Percentiles rank a stretch among this genome's conserved stretches.
These are phyloP conservation scores for Scedosporium minutisporum DNA, from an alignment of 2,329 filamentous ascomycete genomes.

Conservation along the genomic window DNA sequence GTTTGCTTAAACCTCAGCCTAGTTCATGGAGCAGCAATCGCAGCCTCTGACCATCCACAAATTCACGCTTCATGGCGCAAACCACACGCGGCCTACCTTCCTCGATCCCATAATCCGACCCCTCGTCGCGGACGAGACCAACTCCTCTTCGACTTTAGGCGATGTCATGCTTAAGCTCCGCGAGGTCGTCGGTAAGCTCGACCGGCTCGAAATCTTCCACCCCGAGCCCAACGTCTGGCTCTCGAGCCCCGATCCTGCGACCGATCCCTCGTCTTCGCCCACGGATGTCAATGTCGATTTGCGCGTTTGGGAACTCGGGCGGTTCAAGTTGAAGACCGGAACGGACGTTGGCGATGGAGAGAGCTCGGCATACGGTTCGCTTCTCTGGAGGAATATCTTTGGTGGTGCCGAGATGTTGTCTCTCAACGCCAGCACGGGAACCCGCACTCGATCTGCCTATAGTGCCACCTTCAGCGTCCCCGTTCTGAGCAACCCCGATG, in stretches of 20 bases:
- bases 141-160: constrained; percentile 63
- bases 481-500: constrained; percentile 72
- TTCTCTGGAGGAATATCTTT: constrained; percentile 83
- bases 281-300: constrained; percentile 79
- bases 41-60: constrained; percentile 82
- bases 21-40: constrained; percentile 75
- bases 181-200: constrained; percentile 57
- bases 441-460: constrained; percentile 84
- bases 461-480: constrained; percentile 78
- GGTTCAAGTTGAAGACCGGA: constrained; percentile 82
- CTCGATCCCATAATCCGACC: constrained; percentile 74
- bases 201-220: constrained; percentile 79
- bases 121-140: constrained; percentile 58
- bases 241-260: constrained; percentile 56
- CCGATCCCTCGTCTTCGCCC: constrained; percentile 58
- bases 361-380: constrained; percentile 83
- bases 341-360: constrained; percentile 92
- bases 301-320: constrained; percentile 70
- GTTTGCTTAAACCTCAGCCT: neutral
- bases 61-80: constrained; percentile 72
- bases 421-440: constrained; percentile 79
- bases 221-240: constrained; percentile 74
- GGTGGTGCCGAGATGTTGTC: constrained; percentile 87
- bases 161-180: constrained; percentile 69
- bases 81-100: constrained; percentile 74